Evolutionary conservation across 352 stramenopile genomes (phyloP), one percentile per base, ranked within the genome.

Genomic region (Phytophthora fragariaefolia): DNA sequence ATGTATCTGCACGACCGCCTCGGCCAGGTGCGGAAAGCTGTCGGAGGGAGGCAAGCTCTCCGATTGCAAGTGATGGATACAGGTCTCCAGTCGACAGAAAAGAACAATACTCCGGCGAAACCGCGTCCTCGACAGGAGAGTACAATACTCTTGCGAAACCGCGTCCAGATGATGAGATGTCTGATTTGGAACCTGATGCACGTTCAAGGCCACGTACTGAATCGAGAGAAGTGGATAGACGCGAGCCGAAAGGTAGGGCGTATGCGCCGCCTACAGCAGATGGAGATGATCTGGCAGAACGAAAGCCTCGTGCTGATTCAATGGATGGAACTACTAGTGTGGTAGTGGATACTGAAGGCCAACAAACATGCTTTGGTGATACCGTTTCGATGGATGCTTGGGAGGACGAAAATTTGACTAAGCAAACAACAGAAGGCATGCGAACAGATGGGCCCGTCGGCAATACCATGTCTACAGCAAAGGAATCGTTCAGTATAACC

Each of bases 21-120:
- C 77, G 73, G 55, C 71, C 73, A 49, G 40, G 43, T 49, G 63
- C 57, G 55, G 73, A 76, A 17, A 78, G 65, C 56, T 47, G 49
- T 42, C 63, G 63, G 10, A 80, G 69, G 28, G 68, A 69, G n/a
- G 43, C 32, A 17, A 52, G 63, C 1, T 63, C 27, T 12, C 42
- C 36, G 12, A 50, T 51, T 45, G 17, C 38, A 58, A 67, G 30
- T 1, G 43, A 69, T 6, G 58, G 45, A 50, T 12, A 58, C 32
- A 58, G 40, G 17, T 62, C 45, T 45, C 27, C 36, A 7, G 20
- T 30, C 45, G 27, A 40, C 27, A 74, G 52, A 30, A 65, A 20
- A 23, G 49, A 74, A 17, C 13, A 18, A 46, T 46, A 42, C 38
- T 46, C 18, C 24, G 45, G n/a, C 0, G 54, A 62, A 56, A 43